phyloP scores from a whole-genome alignment of 2,329 filamentous ascomycete genomes.

The Claviceps cyperi region DNA sequence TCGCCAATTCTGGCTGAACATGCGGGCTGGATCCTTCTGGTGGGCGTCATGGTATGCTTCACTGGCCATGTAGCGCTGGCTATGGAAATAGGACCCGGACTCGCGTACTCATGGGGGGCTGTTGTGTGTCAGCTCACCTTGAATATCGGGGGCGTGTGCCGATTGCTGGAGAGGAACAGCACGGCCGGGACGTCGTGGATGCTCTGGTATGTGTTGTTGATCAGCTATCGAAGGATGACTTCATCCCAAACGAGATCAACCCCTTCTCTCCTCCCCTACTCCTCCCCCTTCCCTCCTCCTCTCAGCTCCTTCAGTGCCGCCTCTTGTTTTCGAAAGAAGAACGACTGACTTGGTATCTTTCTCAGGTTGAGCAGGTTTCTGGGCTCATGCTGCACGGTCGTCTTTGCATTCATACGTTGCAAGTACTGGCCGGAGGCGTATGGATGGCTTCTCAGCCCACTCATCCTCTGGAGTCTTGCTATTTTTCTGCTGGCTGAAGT shows the following conservation, averaged over 20 bases:
- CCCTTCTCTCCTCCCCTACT: neutral
- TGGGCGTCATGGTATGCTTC: conserved; percentile 6
- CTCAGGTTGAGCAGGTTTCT: conserved; percentile 7
- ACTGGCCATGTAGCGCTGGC: conserved; percentile 8
- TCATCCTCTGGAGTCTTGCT: conserved; percentile 6
- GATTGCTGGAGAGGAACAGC: conserved; percentile 7
- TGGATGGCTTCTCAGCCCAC: conserved; percentile 4
- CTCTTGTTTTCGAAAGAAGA: neutral
- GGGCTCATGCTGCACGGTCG: conserved; percentile 7
- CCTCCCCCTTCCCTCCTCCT: neutral
- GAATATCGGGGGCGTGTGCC: conserved; percentile 6
- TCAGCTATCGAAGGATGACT: neutral
- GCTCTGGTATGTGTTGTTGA: conserved; percentile 4
- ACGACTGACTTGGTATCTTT: no score
- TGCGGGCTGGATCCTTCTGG: conserved; percentile 4
- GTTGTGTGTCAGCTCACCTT: conserved; percentile 8
- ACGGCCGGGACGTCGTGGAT: conserved; percentile 6
- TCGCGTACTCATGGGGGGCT: conserved; percentile 8
- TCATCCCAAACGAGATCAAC: neutral
- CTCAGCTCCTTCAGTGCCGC: neutral
- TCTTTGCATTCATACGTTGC: conserved; percentile 6
- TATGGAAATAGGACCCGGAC: conserved; percentile 6
- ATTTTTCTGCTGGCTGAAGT: conserved; percentile 5
- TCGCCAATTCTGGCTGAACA: conserved; percentile 6
- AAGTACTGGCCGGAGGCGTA: conserved; percentile 1